phyloP scores from a whole-genome alignment of 305 asterid genomes.

The Nicotiana rustica region DNA sequence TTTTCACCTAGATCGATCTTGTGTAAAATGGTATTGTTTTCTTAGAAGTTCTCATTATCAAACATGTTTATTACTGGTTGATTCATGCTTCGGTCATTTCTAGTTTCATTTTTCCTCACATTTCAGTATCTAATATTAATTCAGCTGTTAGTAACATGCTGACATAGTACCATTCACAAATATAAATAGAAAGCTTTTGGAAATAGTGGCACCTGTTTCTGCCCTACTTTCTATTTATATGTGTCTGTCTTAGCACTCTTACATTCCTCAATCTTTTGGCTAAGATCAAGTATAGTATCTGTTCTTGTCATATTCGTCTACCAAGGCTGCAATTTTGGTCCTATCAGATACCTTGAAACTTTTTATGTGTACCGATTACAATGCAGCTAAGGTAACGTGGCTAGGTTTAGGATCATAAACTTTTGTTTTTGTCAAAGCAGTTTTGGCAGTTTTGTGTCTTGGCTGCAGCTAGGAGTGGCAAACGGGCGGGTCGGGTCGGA shows the following conservation, averaged over 20 bases:
- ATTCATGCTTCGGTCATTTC: neutral
- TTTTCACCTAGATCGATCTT: constrained; percentile 13
- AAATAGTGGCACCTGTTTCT: neutral
- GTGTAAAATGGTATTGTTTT: neutral
- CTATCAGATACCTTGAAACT: constrained; percentile 9
- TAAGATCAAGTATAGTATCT: neutral
- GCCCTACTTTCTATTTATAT: constrained; percentile 11
- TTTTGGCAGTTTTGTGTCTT: neutral
- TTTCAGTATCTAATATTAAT: neutral
- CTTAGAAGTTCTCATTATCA: neutral
- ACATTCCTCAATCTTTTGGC: neutral
- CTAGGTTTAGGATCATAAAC: neutral
- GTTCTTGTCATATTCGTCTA: neutral
- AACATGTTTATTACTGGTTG: neutral
- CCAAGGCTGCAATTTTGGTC: constrained; percentile 8
- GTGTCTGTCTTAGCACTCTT: neutral
- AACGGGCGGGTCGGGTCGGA: too few species aligned
- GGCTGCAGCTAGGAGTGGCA: neutral
- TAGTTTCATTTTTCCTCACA: neutral
- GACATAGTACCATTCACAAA: constrained; percentile 15
- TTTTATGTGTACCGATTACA: neutral
- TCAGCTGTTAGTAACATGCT: neutral
- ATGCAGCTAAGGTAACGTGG: constrained; percentile 8
- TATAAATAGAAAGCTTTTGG: neutral
- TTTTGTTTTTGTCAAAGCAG: neutral